A percentile compares a stretch with the other conserved stretches of the same genome.
Evolutionary conservation across 345 rosid species (phyloP).

Genomic region (Euphorbia tirucalli): DNA sequence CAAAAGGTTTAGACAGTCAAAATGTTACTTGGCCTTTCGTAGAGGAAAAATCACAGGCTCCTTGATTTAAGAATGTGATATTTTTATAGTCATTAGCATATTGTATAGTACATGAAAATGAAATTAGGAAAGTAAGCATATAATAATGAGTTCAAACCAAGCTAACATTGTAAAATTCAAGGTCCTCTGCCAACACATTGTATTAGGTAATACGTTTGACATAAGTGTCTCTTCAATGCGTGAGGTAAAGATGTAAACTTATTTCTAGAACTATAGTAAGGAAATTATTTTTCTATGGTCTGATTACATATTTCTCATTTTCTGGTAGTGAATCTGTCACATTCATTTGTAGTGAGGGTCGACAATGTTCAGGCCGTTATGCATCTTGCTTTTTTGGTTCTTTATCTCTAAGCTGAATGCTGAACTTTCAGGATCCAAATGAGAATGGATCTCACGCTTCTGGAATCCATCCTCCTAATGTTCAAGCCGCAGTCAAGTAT

Average conservation of each 20-base stretch:
- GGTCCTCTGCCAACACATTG: too few relatives aligned
- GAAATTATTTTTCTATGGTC: background rate
- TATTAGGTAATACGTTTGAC: too few relatives aligned
- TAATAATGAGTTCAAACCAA: background rate
- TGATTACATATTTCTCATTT: background rate
- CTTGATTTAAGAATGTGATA: background rate
- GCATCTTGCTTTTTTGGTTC: conserved; percentile 4
- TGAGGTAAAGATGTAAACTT: background rate
- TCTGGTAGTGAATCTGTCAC: background rate
- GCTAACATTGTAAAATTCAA: conserved; percentile 1
- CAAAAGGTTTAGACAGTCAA: background rate
- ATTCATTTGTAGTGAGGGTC: background rate
- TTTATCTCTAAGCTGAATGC: conserved; percentile 16
- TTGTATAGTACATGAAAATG: background rate
- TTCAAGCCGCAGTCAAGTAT: conserved; percentile 14
- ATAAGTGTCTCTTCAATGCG: background rate
- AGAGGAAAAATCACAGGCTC: too few relatives aligned
- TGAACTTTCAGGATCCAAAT: conserved; percentile 28
- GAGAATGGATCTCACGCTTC: conserved; percentile 5
- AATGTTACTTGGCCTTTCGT: background rate
- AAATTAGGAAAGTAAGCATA: background rate
- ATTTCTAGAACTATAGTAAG: background rate
- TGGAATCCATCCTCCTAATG: conserved; percentile 16
- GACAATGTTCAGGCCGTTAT: background rate
- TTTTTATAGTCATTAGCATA: background rate